These are phyloP conservation scores for Corymbia calophylla DNA, from an alignment of 441 rosid genomes.

Conservation along the genomic window DNA sequence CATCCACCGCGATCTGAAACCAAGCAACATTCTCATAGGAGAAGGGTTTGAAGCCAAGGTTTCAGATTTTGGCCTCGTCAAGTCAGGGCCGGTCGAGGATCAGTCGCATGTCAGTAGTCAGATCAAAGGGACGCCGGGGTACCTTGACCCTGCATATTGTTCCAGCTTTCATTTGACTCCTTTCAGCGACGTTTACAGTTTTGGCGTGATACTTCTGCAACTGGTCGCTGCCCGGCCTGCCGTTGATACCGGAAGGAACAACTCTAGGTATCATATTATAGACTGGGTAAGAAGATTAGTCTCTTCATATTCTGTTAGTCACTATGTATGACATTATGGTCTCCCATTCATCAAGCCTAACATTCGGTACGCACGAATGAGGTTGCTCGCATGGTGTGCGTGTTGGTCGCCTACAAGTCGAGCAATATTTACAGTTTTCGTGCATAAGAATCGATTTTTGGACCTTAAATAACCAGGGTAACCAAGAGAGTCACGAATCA, in stretches of 20 bases:
- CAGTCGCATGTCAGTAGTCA: slow-evolving; percentile 56
- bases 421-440: not conserved
- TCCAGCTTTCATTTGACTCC: slow-evolving; percentile 47
- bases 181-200: slow-evolving; percentile 50
- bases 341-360: not conserved
- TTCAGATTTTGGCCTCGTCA: slow-evolving; percentile 56
- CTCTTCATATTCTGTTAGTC: not conserved
- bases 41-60: slow-evolving; percentile 50
- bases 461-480: not conserved
- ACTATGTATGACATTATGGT: not conserved
- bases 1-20: slow-evolving; percentile 60
- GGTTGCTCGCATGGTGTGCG: not conserved
- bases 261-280: slow-evolving; percentile 30
- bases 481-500: not conserved
- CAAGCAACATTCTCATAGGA: slow-evolving; percentile 52
- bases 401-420: not conserved
- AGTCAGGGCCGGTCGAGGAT: slow-evolving; percentile 47
- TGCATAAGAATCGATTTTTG: not conserved
- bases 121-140: slow-evolving; percentile 64
- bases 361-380: not conserved
- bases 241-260: slow-evolving; percentile 20
- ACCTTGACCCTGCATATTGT: slow-evolving; percentile 66
- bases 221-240: slow-evolving; percentile 48
- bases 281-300: slow-evolving; percentile 39
- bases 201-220: slow-evolving; percentile 64